Evolutionary conservation across 352 stramenopile genomes (phyloP), one percentile per base, ranked within the genome.

Genomic region (Peronospora belbahrii): DNA sequence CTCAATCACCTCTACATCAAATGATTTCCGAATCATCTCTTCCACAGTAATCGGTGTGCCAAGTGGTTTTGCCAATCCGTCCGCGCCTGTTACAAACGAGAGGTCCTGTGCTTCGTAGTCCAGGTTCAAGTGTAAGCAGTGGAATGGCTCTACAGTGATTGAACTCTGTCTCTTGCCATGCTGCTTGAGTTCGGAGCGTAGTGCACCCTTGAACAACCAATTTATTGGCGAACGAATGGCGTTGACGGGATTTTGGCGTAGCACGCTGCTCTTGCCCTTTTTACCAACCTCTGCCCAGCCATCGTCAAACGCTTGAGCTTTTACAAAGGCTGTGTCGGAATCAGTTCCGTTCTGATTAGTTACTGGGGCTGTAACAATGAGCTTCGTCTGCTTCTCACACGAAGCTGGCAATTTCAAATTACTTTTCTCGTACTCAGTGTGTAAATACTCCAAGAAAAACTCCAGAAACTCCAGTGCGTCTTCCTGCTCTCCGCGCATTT

Each of bases 391-490:
- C 39, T 59, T 62, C 25, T 86, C 75, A 32, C 78, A 89, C 9
- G 48, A 70, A 13, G 36, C 27, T 18, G 78, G 78, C 30, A 89
- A 60, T 43, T 62, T 39, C 10, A 89, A 58, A 0, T 69, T 71
- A 30, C 78, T 90, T 25, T 72, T 67, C 31, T 90, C 81, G 49
- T 88, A 92, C 48, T 92, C 81, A 0, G 68, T 81, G 52, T 92
- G 81, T 25, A 92, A 41, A 42, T 88, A 84, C 25, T 92, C 81
- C 23, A 92, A 56, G 48, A 88, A 85, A 52, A 92, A 92, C 48
- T 92, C 81, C 23, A 92, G 65, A 49, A 92, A 92, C 57, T 92
- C 81, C 13, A 92, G 67, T 15, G 81, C 81, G 18, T 92, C 81
- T 59, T 92, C 75, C 42, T 92, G 78, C 28, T 88, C 74, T 28